These are phyloP conservation scores for Penicillium bovifimosum DNA, from an alignment of 495 filamentous ascomycete genomes.

Conservation along the genomic window DNA sequence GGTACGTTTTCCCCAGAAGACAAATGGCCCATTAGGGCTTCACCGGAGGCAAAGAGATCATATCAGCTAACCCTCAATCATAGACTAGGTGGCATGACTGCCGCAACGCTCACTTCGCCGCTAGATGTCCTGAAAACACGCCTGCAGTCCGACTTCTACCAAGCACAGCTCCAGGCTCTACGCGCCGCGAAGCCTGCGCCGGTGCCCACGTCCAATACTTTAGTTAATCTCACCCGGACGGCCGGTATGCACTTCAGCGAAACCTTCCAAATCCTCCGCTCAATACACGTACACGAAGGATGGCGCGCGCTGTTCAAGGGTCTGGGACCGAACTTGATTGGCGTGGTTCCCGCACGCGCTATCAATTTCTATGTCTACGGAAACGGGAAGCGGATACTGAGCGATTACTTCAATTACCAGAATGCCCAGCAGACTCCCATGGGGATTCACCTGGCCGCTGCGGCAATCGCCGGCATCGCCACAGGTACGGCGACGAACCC, in stretches of 20 bases:
- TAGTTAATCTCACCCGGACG: constrained; percentile 41
- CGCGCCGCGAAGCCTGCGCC: constrained; percentile 42
- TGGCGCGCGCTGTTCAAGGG: constrained; percentile 56
- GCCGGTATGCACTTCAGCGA: constrained; percentile 48
- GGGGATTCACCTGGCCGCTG: constrained; percentile 46
- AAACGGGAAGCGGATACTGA: constrained; percentile 50
- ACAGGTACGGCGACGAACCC: constrained; percentile 58
- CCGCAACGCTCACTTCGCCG: constrained; percentile 78
- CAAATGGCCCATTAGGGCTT: not conserved
- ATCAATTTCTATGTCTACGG: constrained; percentile 58
- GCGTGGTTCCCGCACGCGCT: constrained; percentile 53
- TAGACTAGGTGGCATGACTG: constrained; percentile 82
- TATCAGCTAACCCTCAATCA: not conserved
- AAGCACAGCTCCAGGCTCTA: constrained; percentile 51
- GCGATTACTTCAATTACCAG: constrained; percentile 37
- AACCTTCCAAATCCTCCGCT: constrained; percentile 52
- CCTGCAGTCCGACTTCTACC: constrained; percentile 87
- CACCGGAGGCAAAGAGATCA: not conserved
- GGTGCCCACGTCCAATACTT: constrained; percentile 30
- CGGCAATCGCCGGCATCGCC: constrained; percentile 49
- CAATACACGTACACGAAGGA: constrained; percentile 49
- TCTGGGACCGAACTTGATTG: constrained; percentile 51
- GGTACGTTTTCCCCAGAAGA: constrained; percentile 46
- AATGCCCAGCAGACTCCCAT: constrained; percentile 40
- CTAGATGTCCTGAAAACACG: constrained; percentile 89